phyloP scores from a whole-genome alignment of 805 yeast genomes.

The Candida suzukii region DNA sequence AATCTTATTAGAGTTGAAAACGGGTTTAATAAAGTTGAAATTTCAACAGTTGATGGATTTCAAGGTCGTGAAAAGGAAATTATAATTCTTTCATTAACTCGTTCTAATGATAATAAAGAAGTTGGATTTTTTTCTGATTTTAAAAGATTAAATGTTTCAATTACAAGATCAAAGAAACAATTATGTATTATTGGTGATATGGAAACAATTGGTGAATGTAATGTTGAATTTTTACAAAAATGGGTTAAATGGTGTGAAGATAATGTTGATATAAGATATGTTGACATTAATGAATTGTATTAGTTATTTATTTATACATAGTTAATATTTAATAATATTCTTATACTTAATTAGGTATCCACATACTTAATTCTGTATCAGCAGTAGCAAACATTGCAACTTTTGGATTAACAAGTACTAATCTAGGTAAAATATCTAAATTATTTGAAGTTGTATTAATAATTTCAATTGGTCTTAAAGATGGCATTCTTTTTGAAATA shows the following conservation, averaged over 20 bases:
- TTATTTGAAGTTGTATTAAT: neutral
- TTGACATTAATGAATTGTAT: slow-evolving; percentile 38
- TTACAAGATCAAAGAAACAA: slow-evolving; percentile 84
- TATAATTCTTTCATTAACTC: slow-evolving; percentile 70
- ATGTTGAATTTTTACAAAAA: slow-evolving; percentile 40
- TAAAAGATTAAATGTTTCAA: slow-evolving; percentile 85
- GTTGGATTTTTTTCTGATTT: slow-evolving; percentile 80
- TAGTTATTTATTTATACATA: neutral
- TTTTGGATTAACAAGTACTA: slow-evolving; percentile 56
- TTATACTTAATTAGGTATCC: slow-evolving; percentile 26
- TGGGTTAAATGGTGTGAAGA: slow-evolving; percentile 74
- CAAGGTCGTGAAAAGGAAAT: slow-evolving; percentile 95
- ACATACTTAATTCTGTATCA: slow-evolving; percentile 41
- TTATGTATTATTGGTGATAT: slow-evolving; percentile 82
- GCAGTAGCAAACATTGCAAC: slow-evolving; percentile 58
- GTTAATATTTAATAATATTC: too few species aligned
- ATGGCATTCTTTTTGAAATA: slow-evolving; percentile 6
- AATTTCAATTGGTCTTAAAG: neutral
- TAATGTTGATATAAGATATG: slow-evolving; percentile 60
- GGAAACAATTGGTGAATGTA: slow-evolving; percentile 50
- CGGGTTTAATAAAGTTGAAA: slow-evolving; percentile 47
- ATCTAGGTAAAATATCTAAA: slow-evolving; percentile 33
- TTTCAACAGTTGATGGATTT: slow-evolving; percentile 91
- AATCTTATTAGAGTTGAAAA: slow-evolving; percentile 28
- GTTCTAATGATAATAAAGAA: slow-evolving; percentile 64